Evolutionary conservation across 345 rosid species (phyloP), one percentile per base, ranked within the genome.

Genomic region (Eutrema yunnanense): DNA sequence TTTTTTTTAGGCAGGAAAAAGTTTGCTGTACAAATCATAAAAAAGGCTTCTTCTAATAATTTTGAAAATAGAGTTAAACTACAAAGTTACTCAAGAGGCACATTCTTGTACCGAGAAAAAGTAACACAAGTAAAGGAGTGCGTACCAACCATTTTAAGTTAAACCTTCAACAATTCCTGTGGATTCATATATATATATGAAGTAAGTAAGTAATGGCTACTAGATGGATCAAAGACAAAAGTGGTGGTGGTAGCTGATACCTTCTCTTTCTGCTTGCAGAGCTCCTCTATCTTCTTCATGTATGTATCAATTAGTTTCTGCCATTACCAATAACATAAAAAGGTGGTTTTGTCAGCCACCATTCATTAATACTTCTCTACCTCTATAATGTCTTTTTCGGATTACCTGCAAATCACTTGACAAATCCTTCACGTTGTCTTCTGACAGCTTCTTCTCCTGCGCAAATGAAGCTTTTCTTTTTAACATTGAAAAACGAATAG

Each of bases 371-470:
- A 51, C 6, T 61, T 40, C 3, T 61, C 61, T 38, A 6, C 2
- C 12, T 30, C 22, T 8, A 19, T 19, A 22, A 22, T 50, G 32
- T 22, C 26, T 22, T 22, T 22, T 22, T 22, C 26, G 9, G 29
- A 4, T 75, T 78, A 94, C 98, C 96, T 90, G 95, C 79, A 94
- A 78, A 80, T 89, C 98, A 75, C 84, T 79, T 49, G 97, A 91
- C 70, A 91, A 81, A 84, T 88, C 98, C 79, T 89, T 94, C 80
- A 85, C 89, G 65, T 91, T 94, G 86, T 94, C 98, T 83, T 94
- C 98, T 11, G 98, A 94, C 9, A 94, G 93, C 86, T 94, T 91
- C 79, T 91, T 94, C 73, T 94, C 97, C 98, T 94, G 81, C 3
- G 1, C 11, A 43, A 52, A 40, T 44, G 60, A 67, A 16, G 11